Percentiles rank a stretch among this genome's conserved stretches.
Conservation (phyloP, 495 filamentous ascomycete species). For the Hypoxylon subgilvum region DNA sequence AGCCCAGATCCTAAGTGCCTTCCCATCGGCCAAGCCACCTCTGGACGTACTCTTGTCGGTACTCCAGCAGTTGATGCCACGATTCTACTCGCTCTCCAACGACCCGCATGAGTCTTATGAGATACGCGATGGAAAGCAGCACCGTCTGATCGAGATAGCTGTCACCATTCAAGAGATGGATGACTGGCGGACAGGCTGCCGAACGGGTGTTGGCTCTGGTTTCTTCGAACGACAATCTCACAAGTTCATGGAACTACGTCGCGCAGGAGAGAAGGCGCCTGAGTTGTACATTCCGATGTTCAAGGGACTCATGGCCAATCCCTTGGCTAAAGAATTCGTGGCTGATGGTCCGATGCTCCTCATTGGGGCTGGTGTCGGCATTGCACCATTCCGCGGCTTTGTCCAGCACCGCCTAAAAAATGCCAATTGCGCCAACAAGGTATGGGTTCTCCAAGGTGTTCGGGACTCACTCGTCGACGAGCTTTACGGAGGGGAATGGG, state of each 20-base stretch:
- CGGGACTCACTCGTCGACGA: slow-evolving; percentile 92
- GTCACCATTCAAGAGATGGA: slow-evolving; percentile 88
- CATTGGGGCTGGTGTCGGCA: slow-evolving; percentile 94
- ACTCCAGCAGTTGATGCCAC: slow-evolving; percentile 87
- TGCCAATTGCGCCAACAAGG: slow-evolving; percentile 98
- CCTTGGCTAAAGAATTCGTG: slow-evolving; percentile 84
- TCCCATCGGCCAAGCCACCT: slow-evolving; percentile 87
- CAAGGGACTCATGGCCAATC: slow-evolving; percentile 98
- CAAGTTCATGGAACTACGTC: slow-evolving; percentile 68
- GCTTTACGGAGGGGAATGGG: slow-evolving; percentile 95
- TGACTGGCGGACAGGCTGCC: slow-evolving; percentile 73
- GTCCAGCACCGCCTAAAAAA: slow-evolving; percentile 93
- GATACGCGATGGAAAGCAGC: slow-evolving; percentile 68
- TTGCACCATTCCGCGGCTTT: slow-evolving; percentile 96
- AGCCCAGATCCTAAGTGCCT: slow-evolving; percentile 84
- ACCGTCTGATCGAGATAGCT: slow-evolving; percentile 89
- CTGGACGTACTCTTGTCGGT: slow-evolving; percentile 79
- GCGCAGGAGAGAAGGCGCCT: slow-evolving; percentile 58
- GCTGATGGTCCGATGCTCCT: slow-evolving; percentile 95
- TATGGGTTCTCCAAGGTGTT: slow-evolving; percentile 98
- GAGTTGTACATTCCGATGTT: slow-evolving; percentile 91
- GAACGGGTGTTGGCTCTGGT: slow-evolving; percentile 78
- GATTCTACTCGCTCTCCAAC: slow-evolving; percentile 97
- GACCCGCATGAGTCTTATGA: slow-evolving; percentile 85
- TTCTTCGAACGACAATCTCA: slow-evolving; percentile 84